Evolutionary conservation across 1,284 basidiomycete species (phyloP), one percentile per base, ranked within the genome.

Genomic region (Tranzscheliella williamsii): DNA sequence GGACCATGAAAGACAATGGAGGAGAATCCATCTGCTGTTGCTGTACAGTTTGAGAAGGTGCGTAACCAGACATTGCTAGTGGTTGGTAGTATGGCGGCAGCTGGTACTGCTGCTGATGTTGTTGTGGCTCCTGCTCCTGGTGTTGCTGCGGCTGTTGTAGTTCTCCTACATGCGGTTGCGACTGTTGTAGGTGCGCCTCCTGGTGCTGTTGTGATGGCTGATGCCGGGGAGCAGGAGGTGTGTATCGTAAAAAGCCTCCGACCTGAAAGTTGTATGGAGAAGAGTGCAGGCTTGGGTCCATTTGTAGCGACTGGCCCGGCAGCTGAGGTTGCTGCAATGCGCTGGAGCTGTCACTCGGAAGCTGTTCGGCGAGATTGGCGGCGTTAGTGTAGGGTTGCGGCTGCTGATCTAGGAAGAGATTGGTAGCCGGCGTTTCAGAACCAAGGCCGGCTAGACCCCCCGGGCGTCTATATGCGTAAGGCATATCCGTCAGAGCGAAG

Each of bases 401-500:
- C 31, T 44, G 46, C 20, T 51, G 57, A 4, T 34, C 22, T 11
- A 45, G n/a, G 27, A 39, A 30, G 9, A 46, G 26, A 23, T 48
- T 29, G 11, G 27, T 29, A 29, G 27, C 27, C 11, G 9, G 27
- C 27, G 27, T 29, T 29, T 9, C 41, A 8, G 41, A 30, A 24
- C 42, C 38, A 11, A 51, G 51, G 12, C 46, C 54, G 33, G 45
- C 42, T 8, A 72, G 50, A 32, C 52, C 63, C 18, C 67, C 64
- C 1, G 67, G 70, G 1, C 67, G 48, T 23, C 70, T 50, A 26
- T 70, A 68, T 4, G 58, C 53, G 23, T 61, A 57, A 23, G 69
- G 67, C 45, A 72, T 49, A 24, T 70, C 63, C 8, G 69, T 67
- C 32, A 72, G 54, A 34, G 43, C 53, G 31, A 72, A 69, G 36